Conservation (phyloP, 192 early-diverging fungal species). For the Coemansia sp. region DNA sequence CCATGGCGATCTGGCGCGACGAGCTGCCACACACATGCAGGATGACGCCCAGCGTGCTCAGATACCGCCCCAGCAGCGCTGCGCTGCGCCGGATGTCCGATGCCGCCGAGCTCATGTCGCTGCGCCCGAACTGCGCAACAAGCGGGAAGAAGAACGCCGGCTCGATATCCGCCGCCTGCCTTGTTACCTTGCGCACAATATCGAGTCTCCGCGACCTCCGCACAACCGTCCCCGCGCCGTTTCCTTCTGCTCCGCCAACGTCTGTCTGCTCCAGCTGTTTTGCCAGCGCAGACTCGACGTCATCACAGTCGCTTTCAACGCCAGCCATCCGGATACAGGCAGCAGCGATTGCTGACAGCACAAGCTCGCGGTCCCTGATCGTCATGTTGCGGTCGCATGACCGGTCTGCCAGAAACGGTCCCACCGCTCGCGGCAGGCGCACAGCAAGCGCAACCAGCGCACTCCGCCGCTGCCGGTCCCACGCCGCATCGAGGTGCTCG, state of each 20-base stretch:
- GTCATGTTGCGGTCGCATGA: slow-evolving; percentile 48
- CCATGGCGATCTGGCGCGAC: slow-evolving; percentile 42
- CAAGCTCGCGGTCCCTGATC: slow-evolving; percentile 38
- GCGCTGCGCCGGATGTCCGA: slow-evolving; percentile 35
- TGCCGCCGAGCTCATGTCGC: slow-evolving; percentile 28
- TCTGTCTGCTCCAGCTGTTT: background rate
- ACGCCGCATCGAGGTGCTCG: slow-evolving; percentile 29
- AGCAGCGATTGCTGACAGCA: slow-evolving; percentile 41
- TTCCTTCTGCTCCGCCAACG: background rate
- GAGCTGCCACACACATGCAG: slow-evolving; percentile 34
- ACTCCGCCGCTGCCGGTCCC: slow-evolving; percentile 29
- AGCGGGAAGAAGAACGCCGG: slow-evolving; percentile 52
- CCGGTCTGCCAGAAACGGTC: slow-evolving; percentile 45
- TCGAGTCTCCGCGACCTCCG: slow-evolving; percentile 45
- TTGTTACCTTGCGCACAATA: slow-evolving; percentile 6
- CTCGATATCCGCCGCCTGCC: slow-evolving; percentile 27
- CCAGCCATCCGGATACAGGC: slow-evolving; percentile 39
- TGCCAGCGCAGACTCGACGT: background rate
- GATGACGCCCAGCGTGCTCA: slow-evolving; percentile 46
- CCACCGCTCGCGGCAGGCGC: slow-evolving; percentile 22
- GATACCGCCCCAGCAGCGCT: slow-evolving; percentile 28
- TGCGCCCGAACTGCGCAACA: slow-evolving; percentile 40
- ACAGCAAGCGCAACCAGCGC: slow-evolving; percentile 35
- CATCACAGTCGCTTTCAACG: background rate
- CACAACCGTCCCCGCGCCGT: slow-evolving; percentile 24